Base-by-base conservation (phyloP, 2,329 filamentous ascomycete genomes). In the Talaromyces sp. region DNA sequence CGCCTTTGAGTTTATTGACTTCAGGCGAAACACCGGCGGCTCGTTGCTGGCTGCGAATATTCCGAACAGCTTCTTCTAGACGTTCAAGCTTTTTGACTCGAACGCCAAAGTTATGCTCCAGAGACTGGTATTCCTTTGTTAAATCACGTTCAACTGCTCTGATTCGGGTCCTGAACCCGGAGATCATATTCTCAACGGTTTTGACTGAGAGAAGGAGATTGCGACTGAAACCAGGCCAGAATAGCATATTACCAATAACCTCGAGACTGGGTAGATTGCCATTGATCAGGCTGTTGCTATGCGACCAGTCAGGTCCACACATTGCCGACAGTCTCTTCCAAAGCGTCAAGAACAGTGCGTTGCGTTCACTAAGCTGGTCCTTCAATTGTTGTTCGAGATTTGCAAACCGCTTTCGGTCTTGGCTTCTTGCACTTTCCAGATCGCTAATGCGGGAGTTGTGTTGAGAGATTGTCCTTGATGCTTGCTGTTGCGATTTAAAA, bases 281-380 rank as follows among this genome's bases (percentile, higher is more conserved):
- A 66, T 94, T 93, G 69, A 97, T 89, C 22, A 96, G 84, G 58
- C 88, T 88, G 72, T 97, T 92, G 67, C 88, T 86, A 71, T 96
- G 89, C 4, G 89, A 85, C 93, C 94, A 99, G 69, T 97, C 94
- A 0, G 85, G 83, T 10, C 94, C 94, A 67, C 94, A 97, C 43
- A 97, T 81, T 0, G 84, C 81, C 3, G 90, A 92, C 8, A 99
- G 81, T 46, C 89, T 84, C 62, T 93, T 93, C 94, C 94, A 99
- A 5, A 97, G 78, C n/a, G 85, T 82, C 21, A 97, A 83, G 17
- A 97, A 81, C 54, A 99, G 79, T 60, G 89, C 88, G 75, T 97
- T 97, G 57, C 94, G 87, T 75, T 97, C 94, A 43, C 82, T 83
- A 39, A 97, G 81, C 74, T 97, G 91, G 54, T 97, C 92, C 65